phyloP scores from a whole-genome alignment of 306 rosid genomes.

The Aeschynomene evenia region DNA sequence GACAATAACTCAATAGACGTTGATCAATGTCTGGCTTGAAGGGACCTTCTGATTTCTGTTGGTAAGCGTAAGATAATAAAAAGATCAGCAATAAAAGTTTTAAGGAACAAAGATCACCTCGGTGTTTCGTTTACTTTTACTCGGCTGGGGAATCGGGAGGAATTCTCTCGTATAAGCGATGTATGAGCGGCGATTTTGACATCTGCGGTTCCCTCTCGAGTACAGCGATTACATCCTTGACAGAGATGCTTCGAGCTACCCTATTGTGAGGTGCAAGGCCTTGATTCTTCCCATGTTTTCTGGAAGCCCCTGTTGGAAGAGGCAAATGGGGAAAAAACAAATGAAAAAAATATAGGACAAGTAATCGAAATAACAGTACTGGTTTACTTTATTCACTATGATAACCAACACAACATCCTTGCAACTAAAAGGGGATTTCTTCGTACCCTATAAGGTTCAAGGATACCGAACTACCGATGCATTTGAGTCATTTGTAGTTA shows the following conservation, averaged over 20 bases:
- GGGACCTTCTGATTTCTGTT: not conserved
- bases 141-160: constrained; percentile 48
- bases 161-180: constrained; percentile 61
- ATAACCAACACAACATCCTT: not conserved
- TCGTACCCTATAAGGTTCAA: too few species aligned
- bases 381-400: not conserved
- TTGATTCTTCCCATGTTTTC: constrained; percentile 66
- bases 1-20: not conserved
- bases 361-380: not conserved
- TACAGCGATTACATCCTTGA: constrained; percentile 82
- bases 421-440: too few species aligned
- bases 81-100: not conserved
- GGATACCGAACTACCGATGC: too few species aligned
- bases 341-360: constrained; percentile 17
- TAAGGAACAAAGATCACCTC: not conserved
- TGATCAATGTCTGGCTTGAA: not conserved
- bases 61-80: not conserved
- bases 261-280: constrained; percentile 42
- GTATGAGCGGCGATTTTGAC: constrained; percentile 67
- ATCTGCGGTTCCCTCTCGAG: constrained; percentile 94
- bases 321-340: constrained; percentile 12
- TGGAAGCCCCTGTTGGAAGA: constrained; percentile 47
- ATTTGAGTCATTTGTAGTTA: too few species aligned
- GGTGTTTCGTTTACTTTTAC: constrained; percentile 33
- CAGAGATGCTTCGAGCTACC: constrained; percentile 62